These are phyloP conservation scores for Maudiozyma bulderi DNA, from an alignment of 805 yeast genomes.

Conservation along the genomic window DNA sequence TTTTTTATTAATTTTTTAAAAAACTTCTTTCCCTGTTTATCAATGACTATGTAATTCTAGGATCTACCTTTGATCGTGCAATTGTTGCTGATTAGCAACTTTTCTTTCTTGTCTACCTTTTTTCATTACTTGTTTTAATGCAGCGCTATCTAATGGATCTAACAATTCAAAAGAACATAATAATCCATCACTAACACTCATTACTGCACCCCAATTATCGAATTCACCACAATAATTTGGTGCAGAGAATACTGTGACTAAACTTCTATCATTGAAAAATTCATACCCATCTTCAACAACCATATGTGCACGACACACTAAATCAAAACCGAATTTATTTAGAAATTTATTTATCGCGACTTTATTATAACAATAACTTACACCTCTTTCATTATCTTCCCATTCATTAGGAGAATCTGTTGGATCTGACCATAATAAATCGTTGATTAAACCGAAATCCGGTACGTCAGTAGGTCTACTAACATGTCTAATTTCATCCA, in stretches of 20 bases:
- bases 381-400: slow-evolving; percentile 80
- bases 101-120: slow-evolving; percentile 85
- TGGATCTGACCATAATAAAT: slow-evolving; percentile 78
- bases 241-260: slow-evolving; percentile 73
- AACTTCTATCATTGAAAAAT: slow-evolving; percentile 61
- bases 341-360: slow-evolving; percentile 65
- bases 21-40: neutral
- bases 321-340: slow-evolving; percentile 57
- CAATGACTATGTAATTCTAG: neutral
- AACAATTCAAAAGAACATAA: slow-evolving; percentile 86
- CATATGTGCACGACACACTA: slow-evolving; percentile 80
- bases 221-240: slow-evolving; percentile 54
- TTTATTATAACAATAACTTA: slow-evolving; percentile 66
- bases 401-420: slow-evolving; percentile 49
- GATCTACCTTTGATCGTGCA: neutral
- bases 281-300: slow-evolving; percentile 86
- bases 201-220: slow-evolving; percentile 94
- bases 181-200: slow-evolving; percentile 90
- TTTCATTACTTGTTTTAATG: slow-evolving; percentile 89
- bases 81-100: slow-evolving; percentile 37
- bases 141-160: slow-evolving; percentile 89
- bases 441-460: slow-evolving; percentile 68
- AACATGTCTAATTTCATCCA: slow-evolving; percentile 61
- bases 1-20: too few species aligned
- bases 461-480: slow-evolving; percentile 80